Evolutionary conservation across 805 yeast species (phyloP), one percentile per base, ranked within the genome.

Genomic region (Nakazawaea anatomiae): DNA sequence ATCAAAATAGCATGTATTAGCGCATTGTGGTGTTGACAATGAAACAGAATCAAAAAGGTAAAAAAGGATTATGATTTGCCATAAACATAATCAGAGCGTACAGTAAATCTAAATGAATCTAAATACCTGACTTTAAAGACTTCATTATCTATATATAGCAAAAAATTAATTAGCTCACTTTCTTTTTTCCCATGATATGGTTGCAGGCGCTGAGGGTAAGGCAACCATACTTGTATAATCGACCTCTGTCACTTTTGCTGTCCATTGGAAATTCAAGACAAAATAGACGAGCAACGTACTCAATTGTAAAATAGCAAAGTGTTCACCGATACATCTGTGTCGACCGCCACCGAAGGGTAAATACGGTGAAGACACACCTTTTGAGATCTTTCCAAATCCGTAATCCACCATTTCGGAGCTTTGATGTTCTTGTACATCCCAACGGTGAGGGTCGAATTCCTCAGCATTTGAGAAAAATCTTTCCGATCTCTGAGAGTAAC

Each of bases 261-360:
- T 76, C 96, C 96, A 91, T 65, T 78, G 84, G 66, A 87, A 71
- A 54, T 85, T 82, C 69, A 85, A 86, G 35, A 92, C 77, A 64
- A 75, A 87, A n/a, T 89, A 80, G 39, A 89, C 71, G 63, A 94
- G 73, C 54, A 94, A 76, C 45, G 94, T 83, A 47, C 96, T 96
- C 58, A 94, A 79, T 75, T 94, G 99, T 57, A 85, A 83, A 68
- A 84, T 89, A 31, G 99, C 99, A 72, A 94, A 94, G 67, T 92
- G 98, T 72, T 94, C 99, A 67, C 99, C 99, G 64, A 94, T 92
- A 73, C 99, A 94, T 74, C 99, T 87, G 70, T 94, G 99, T 78
- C 99, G 87, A 59, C 99, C 99, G 69, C 98, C 99, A 60, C 99
- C 99, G 64, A 94, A 94, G 51, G 99, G 99, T 66, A 94, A 80